phyloP scores from a whole-genome alignment of 2,329 filamentous ascomycete species.

The Coleophoma crateriformis region DNA sequence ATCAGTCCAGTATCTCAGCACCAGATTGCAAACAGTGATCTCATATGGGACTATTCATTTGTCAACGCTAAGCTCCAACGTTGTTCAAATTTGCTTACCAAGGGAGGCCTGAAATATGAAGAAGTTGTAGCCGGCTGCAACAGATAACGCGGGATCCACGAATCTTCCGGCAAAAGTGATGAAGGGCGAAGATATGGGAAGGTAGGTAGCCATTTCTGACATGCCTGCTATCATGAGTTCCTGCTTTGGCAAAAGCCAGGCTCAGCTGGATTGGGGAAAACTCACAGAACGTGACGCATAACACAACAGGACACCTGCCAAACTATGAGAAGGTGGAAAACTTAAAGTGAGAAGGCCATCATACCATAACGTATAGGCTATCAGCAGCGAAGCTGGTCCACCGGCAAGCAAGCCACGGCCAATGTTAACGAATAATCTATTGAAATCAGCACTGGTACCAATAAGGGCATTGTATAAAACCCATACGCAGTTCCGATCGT shows the following conservation, averaged over 20 bases:
- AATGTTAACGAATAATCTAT: conserved; percentile 40
- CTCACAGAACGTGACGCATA: conserved; percentile 52
- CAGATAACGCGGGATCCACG: conserved; percentile 44
- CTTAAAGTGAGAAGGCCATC: conserved; percentile 25
- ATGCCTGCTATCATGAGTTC: background rate
- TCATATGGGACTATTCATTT: conserved; percentile 32
- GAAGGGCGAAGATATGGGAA: conserved; percentile 43
- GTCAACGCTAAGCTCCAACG: conserved; percentile 42
- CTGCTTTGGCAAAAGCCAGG: conserved; percentile 46
- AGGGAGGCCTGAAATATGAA: conserved; percentile 53
- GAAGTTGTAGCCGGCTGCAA: conserved; percentile 48
- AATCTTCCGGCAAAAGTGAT: conserved; percentile 47
- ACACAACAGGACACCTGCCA: conserved; percentile 49
- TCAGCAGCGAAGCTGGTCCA: conserved; percentile 54
- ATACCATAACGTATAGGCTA: conserved; percentile 52
- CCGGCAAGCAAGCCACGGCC: conserved; percentile 52
- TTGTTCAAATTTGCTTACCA: no score
- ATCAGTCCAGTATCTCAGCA: conserved; percentile 34
- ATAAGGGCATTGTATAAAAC: background rate
- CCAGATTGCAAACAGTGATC: conserved; percentile 31
- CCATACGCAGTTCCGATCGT: conserved; percentile 52
- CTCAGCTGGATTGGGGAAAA: no score
- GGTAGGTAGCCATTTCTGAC: conserved; percentile 51
- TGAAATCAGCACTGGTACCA: background rate
- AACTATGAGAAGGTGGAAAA: conserved; percentile 14